Evolutionary conservation across 2,329 filamentous ascomycete genomes (phyloP).

Genomic region (Epichloe coenophiala): DNA sequence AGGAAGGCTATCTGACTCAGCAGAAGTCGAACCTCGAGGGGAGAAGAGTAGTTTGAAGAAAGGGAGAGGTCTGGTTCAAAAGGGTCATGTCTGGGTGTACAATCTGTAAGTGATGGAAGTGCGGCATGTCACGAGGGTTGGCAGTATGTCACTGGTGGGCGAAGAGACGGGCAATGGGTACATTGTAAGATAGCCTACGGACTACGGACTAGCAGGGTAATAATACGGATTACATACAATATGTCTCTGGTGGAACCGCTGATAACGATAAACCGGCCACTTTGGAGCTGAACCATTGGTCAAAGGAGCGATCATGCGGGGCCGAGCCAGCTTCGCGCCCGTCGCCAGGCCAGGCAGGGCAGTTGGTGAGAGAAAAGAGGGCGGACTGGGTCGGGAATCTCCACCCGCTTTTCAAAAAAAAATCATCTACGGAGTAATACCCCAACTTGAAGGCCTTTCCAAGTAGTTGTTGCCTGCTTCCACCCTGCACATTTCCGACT

Average conservation of each 20-base stretch:
- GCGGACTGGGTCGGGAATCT: no score
- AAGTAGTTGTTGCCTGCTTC: no score
- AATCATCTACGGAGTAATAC: no score
- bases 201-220: no score
- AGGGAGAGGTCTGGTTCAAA: neutral
- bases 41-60: neutral
- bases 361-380: conserved; percentile 2
- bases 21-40: neutral
- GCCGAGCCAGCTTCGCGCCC: neutral
- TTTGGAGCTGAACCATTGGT: neutral
- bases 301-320: neutral
- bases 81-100: neutral
- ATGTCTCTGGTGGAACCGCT: conserved; percentile 4
- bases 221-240: no score
- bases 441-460: no score
- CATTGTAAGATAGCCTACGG: no score
- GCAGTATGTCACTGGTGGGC: neutral
- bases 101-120: neutral
- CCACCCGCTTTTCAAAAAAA: no score
- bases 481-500: no score
- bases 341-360: neutral
- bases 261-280: conserved; percentile 3
- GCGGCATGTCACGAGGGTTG: conserved; percentile 7
- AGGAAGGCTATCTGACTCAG: neutral
- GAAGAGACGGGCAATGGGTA: neutral